Evolutionary conservation across 1,284 basidiomycete genomes (phyloP).

Genomic region (Trametes hirsuta): DNA sequence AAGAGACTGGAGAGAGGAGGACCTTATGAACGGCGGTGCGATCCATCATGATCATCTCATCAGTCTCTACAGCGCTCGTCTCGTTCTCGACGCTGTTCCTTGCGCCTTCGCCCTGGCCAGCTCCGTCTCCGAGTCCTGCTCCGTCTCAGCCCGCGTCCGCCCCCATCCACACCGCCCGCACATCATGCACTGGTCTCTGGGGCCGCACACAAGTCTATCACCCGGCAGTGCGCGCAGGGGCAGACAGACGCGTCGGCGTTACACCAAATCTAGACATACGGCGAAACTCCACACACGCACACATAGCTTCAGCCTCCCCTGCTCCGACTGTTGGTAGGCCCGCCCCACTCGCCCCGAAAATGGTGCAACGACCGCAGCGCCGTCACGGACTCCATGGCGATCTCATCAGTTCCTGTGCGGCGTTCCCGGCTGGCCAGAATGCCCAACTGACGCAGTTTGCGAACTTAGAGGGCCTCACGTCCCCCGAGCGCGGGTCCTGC

Average conservation of each 20-base stretch:
- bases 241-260: no score
- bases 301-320: not conserved
- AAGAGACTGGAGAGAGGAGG: not conserved
- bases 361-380: conserved; percentile 8
- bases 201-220: not conserved
- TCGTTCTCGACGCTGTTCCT: not conserved
- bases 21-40: conserved; percentile 3
- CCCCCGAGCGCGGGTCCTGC: not conserved
- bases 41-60: conserved; percentile 28
- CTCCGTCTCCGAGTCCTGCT: not conserved
- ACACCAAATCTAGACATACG: not conserved
- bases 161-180: no score
- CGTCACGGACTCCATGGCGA: conserved; percentile 4
- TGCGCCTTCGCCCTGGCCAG: not conserved
- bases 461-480: not conserved
- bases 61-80: conserved; percentile 20
- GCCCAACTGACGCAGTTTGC: not conserved
- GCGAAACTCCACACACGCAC: not conserved
- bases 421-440: not conserved
- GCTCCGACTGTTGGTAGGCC: not conserved
- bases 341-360: not conserved
- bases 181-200: not conserved
- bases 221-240: not conserved
- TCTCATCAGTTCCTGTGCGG: conserved; percentile 15
- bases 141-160: not conserved